Base-by-base conservation (phyloP, 305 asterid species). In the Fraxinus velutina region DNA sequence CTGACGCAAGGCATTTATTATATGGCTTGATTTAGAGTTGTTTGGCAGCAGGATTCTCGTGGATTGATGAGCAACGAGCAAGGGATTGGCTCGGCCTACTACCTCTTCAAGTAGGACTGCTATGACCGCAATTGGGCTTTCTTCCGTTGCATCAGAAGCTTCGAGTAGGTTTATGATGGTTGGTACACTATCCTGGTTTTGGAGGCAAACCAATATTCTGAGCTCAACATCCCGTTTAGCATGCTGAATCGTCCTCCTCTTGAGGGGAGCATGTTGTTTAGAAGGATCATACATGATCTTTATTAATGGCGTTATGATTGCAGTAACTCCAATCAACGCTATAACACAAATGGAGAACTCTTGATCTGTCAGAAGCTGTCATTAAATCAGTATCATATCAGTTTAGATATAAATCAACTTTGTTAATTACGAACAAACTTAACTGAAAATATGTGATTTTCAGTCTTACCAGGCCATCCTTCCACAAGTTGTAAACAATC, bases 41-140 rank as follows among this genome's bases (percentile, higher is more conserved):
- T 79, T 86, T 6, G 85, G 74, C 10, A 39, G 85, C 37, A 85
- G 80, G 19, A 37, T 66, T 34, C 86, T 89, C 0, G 90, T 88
- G 6, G 92, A 80, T 44, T 94, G 95, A n/a, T 92, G 97, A 3
- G 92, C 88, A 29, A 93, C 91, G 27, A 94, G 93, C 89, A 94
- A 87, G 1, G 90, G 89, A 9, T 93, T 89, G 70, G 95, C 87
- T 17, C 93, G 91, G 4, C 93, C 97, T 0, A 84, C 89, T 0
- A 93, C 90, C 91, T 93, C 96, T 15, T 84, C 90, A 6, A 92
- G 91, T 4, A 92, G 77, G 77, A 94, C 88, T 0, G 94, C 97
- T 12, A 92, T 86, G 77, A 94, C 94, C 0, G 93, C 87, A 0
- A 94, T 79, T 0, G 94, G 98, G 86, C 86, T 90, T 2, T 80